Percentiles rank a stretch among this genome's conserved stretches.
These are phyloP conservation scores for Cantharellus cinnabarinus DNA, from an alignment of 768 basidiomycete genomes.

Conservation along the genomic window DNA sequence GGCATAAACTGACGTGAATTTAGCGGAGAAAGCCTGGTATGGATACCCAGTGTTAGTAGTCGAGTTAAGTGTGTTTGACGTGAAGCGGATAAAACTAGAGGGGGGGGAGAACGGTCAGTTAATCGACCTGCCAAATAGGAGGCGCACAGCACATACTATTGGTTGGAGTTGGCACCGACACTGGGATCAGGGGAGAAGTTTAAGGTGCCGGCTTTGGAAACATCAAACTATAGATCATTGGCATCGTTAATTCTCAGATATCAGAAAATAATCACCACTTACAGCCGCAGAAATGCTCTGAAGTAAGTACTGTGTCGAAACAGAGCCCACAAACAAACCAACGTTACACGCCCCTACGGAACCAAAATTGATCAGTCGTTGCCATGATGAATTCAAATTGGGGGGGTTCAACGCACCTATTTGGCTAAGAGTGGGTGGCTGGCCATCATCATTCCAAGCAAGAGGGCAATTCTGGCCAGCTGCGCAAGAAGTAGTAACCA, in stretches of 20 bases:
- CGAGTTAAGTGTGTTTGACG: constrained; percentile 13
- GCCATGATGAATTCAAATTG: not conserved
- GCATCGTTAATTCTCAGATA: not conserved
- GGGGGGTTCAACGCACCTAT: constrained; percentile 2
- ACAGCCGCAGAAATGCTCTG: constrained; percentile 13
- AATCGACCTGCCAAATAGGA: not conserved
- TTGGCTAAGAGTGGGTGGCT: not conserved
- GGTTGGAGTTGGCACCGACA: constrained; percentile 11
- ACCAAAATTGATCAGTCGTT: not conserved
- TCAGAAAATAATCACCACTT: not conserved
- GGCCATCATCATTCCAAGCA: constrained; percentile 7
- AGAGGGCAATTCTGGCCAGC: constrained; percentile 4
- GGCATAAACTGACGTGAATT: constrained; percentile 12
- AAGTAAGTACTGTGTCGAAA: constrained; percentile 13
- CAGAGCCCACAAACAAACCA: constrained; percentile 4
- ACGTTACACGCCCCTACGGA: constrained; percentile 2
- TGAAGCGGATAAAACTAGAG: constrained; percentile 17
- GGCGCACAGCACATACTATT: constrained; percentile 8
- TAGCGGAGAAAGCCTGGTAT: constrained; percentile 18
- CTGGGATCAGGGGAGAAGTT: constrained; percentile 14
- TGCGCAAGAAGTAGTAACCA: constrained; percentile 3
- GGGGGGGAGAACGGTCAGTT: not conserved
- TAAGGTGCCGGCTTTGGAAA: constrained; percentile 13
- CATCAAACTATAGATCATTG: constrained; percentile 13
- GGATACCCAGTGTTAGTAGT: constrained; percentile 14